Conservation (phyloP, 805 yeast genomes). For the Komagataella mondaviorum region DNA sequence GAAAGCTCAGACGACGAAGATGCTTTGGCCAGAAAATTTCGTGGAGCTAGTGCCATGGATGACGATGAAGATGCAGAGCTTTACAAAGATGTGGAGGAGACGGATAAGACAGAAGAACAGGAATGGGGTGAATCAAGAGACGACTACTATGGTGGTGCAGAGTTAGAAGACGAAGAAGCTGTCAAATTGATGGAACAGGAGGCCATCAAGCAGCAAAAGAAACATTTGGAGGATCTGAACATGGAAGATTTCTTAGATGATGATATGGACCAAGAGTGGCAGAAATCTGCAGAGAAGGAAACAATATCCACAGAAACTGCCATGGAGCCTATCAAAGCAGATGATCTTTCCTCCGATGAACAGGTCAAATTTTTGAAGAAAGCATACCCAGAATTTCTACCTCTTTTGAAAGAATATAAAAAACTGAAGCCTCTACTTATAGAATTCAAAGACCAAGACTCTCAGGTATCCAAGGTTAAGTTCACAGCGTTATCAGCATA, state of each 20-base stretch:
- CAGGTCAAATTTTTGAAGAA: slow-evolving; percentile 39
- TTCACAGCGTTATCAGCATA: slow-evolving; percentile 65
- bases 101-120: slow-evolving; percentile 14
- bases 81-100: slow-evolving; percentile 12
- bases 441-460: slow-evolving; percentile 17
- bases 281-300: slow-evolving; percentile 34
- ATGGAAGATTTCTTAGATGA: slow-evolving; percentile 72
- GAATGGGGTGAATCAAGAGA: slow-evolving; percentile 32
- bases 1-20: slow-evolving; percentile 39
- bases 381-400: slow-evolving; percentile 74
- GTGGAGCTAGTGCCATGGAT: slow-evolving; percentile 29
- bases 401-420: slow-evolving; percentile 51
- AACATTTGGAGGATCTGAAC: slow-evolving; percentile 60
- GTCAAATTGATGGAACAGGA: slow-evolving; percentile 75
- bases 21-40: slow-evolving; percentile 27
- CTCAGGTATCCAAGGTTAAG: slow-evolving; percentile 34
- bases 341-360: slow-evolving; percentile 29
- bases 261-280: slow-evolving; percentile 73
- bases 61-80: slow-evolving; percentile 26
- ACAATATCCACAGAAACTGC: slow-evolving; percentile 24
- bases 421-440: slow-evolving; percentile 27
- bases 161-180: slow-evolving; percentile 60
- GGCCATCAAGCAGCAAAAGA: slow-evolving; percentile 76
- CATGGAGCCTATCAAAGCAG: slow-evolving; percentile 12
- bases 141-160: slow-evolving; percentile 52